Evolutionary conservation across 176 grass and related monocot species (phyloP).

Genomic region (Pontederia crassipes): DNA sequence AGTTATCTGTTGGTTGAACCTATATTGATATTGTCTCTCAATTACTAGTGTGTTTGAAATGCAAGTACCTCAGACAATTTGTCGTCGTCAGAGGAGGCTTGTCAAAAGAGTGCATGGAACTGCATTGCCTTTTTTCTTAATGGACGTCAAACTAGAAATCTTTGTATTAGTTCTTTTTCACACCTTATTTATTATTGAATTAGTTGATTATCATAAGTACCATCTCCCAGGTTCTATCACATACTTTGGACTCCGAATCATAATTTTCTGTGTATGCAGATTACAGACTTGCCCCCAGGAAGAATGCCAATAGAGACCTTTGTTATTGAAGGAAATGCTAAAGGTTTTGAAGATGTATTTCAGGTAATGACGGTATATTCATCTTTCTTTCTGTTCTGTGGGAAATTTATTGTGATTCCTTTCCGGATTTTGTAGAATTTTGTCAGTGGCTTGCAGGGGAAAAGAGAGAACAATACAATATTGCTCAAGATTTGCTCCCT

Average conservation of each 20-base stretch:
- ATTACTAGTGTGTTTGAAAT: no score
- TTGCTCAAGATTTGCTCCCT: no score
- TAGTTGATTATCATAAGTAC: not conserved
- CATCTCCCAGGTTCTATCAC: not conserved
- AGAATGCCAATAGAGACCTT: constrained; percentile 67
- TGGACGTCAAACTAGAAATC: not conserved
- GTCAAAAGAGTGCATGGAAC: no score
- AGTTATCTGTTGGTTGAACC: no score
- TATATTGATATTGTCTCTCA: no score
- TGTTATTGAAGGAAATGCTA: constrained; percentile 78
- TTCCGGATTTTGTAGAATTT: not conserved
- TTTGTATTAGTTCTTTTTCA: not conserved
- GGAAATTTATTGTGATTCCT: not conserved
- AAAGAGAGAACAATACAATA: no score
- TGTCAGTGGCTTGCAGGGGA: not conserved
- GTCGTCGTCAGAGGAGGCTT: no score
- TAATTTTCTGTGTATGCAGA: constrained; percentile 31
- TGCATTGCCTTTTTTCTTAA: no score
- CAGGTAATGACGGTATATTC: constrained; percentile 40
- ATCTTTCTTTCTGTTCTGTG: constrained; percentile 12
- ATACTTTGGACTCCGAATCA: no score
- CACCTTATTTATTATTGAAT: not conserved
- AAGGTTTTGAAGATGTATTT: constrained; percentile 67
- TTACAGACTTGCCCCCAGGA: constrained; percentile 88
- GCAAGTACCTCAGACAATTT: no score